Conservation (phyloP, 2,329 filamentous ascomycete genomes). For the Sporothrix protearum region DNA sequence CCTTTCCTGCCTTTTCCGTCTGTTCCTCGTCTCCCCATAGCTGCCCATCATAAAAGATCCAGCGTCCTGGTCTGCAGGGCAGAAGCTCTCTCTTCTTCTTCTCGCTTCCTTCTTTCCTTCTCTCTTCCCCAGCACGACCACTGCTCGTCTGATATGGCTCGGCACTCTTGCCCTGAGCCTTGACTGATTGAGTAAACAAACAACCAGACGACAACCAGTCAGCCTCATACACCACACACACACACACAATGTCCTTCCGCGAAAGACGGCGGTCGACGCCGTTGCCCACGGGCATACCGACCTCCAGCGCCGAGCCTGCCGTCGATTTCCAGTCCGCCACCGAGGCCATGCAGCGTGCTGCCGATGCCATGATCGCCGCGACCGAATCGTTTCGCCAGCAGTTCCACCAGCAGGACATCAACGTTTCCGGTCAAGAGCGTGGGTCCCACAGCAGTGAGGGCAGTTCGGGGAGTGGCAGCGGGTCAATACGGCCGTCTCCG, state of each 20-base stretch:
- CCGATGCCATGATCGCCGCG: constrained; percentile 34
- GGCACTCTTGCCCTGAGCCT: neutral
- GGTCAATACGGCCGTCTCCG: neutral
- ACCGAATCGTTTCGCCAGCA: constrained; percentile 33
- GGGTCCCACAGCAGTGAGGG: neutral
- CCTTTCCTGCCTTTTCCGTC: neutral
- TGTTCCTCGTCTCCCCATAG: neutral
- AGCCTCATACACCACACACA: neutral
- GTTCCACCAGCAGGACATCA: constrained; percentile 26
- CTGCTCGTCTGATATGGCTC: constrained; percentile 10
- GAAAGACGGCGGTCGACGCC: constrained; percentile 24
- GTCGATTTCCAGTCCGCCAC: constrained; percentile 31
- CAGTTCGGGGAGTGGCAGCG: neutral
- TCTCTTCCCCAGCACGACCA: neutral
- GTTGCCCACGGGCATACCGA: constrained; percentile 17
- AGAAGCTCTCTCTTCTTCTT: constrained; percentile 2
- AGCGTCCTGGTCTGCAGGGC: neutral
- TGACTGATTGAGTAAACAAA: neutral
- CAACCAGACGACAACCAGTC: neutral
- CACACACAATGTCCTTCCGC: constrained; percentile 17
- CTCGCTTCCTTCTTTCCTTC: constrained; percentile 10
- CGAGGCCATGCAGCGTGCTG: constrained; percentile 35
- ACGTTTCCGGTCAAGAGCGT: neutral
- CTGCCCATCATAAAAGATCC: constrained; percentile 12
- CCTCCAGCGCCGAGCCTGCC: constrained; percentile 23